Conservation (phyloP, 2,329 filamentous ascomycete genomes). For the Metarhizium brunneum region DNA sequence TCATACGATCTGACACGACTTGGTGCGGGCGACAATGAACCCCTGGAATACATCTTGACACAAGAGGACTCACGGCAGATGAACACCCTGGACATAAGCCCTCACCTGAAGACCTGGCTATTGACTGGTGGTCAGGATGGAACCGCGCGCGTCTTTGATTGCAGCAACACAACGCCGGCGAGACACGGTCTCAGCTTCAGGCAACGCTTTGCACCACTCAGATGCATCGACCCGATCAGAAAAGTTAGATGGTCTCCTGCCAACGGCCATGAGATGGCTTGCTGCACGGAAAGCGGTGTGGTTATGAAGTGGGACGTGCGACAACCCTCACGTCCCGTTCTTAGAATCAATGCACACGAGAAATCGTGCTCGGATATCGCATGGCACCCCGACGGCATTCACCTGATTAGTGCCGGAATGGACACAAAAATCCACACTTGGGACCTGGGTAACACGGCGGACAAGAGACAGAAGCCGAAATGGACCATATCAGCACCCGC, state of each 20-base stretch:
- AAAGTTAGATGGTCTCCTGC: slow-evolving; percentile 58
- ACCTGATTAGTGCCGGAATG: slow-evolving; percentile 53
- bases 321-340: slow-evolving; percentile 40
- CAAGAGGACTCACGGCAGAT: slow-evolving; percentile 55
- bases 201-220: slow-evolving; percentile 30
- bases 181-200: slow-evolving; percentile 43
- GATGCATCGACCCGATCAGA: slow-evolving; percentile 37
- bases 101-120: slow-evolving; percentile 46
- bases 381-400: slow-evolving; percentile 61
- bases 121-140: slow-evolving; percentile 57
- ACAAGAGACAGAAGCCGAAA: slow-evolving; percentile 56
- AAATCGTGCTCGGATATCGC: slow-evolving; percentile 50
- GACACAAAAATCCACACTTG: slow-evolving; percentile 56
- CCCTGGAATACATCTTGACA: slow-evolving; percentile 46
- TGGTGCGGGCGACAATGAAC: slow-evolving; percentile 31
- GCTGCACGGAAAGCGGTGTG: slow-evolving; percentile 52
- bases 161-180: slow-evolving; percentile 35
- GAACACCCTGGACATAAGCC: slow-evolving; percentile 54
- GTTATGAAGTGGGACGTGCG: slow-evolving; percentile 57
- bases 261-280: slow-evolving; percentile 53
- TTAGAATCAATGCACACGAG: slow-evolving; percentile 54
- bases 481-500: slow-evolving; percentile 53
- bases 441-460: slow-evolving; percentile 51
- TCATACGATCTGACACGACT: slow-evolving; percentile 50
- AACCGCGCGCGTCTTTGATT: slow-evolving; percentile 52